Conservation (phyloP, 2,329 filamentous ascomycete species). For the Cordyceps javanica region DNA sequence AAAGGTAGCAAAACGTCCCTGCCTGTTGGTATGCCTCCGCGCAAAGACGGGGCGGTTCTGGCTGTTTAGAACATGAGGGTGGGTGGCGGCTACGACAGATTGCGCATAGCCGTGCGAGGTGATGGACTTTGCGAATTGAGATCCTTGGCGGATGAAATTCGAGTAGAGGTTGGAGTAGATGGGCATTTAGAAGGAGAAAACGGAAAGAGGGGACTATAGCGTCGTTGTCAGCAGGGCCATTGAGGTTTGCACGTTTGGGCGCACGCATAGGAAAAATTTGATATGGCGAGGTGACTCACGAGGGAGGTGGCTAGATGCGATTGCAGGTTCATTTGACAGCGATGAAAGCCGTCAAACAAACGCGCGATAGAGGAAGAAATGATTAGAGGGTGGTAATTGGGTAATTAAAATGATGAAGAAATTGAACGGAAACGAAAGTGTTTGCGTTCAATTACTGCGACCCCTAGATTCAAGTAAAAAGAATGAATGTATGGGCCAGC, state of each 20-base stretch:
- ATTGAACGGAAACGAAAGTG: slow-evolving; percentile 14
- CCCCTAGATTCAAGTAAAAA: slow-evolving; percentile 12
- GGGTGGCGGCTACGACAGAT: slow-evolving; percentile 90
- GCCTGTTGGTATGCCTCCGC: slow-evolving; percentile 49
- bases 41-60: slow-evolving; percentile 61
- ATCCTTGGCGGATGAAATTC: slow-evolving; percentile 93
- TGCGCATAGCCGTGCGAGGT: slow-evolving; percentile 97
- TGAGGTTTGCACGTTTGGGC: not conserved
- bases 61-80: slow-evolving; percentile 68
- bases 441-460: slow-evolving; percentile 6
- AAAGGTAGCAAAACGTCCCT: slow-evolving; percentile 47
- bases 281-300: slow-evolving; percentile 1
- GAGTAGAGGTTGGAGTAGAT: slow-evolving; percentile 63
- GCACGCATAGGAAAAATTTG: not conserved
- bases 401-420: slow-evolving; percentile 14
- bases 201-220: slow-evolving; percentile 36
- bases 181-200: slow-evolving; percentile 81
- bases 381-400: slow-evolving; percentile 18
- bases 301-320: slow-evolving; percentile 24
- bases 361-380: slow-evolving; percentile 51
- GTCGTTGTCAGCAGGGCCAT: slow-evolving; percentile 21
- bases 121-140: slow-evolving; percentile 77
- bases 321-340: slow-evolving; percentile 99
- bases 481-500: slow-evolving; percentile 17
- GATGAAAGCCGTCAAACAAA: slow-evolving; percentile 75